Evolutionary conservation across 768 basidiomycete species (phyloP).

Genomic region (Omphalotus guepiniiformis): DNA sequence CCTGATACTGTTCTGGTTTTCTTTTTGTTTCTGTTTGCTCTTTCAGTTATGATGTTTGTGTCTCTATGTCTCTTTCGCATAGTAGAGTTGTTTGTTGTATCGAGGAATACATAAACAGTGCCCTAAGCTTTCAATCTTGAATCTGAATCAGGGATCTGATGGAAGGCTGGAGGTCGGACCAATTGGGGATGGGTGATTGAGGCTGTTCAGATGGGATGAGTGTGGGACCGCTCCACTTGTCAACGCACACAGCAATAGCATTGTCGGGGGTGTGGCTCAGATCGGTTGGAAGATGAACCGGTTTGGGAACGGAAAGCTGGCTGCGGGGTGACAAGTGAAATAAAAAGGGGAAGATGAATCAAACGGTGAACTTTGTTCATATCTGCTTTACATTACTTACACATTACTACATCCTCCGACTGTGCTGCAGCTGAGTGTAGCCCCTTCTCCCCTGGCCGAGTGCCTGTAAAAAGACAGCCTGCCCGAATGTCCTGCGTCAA

Average conservation of each 20-base stretch:
- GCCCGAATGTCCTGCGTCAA: conserved; percentile 13
- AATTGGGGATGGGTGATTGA: not conserved
- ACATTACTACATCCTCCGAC: not conserved
- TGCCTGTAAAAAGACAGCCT: not conserved
- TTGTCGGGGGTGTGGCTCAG: not conserved
- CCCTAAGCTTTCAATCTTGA: not conserved
- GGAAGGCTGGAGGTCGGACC: not conserved
- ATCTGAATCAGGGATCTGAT: not conserved
- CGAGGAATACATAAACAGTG: not conserved
- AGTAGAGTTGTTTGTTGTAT: conserved; percentile 1
- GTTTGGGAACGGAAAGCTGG: not conserved
- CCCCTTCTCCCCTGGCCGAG: not conserved
- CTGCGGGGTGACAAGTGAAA: not conserved
- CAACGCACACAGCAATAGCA: not conserved
- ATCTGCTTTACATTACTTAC: not conserved
- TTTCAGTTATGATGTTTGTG: conserved; percentile 16
- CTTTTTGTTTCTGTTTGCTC: conserved; percentile 10
- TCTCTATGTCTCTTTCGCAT: not conserved
- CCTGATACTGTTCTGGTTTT: not conserved
- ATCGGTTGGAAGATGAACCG: conserved; percentile 3
- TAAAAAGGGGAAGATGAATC: conserved; percentile 6
- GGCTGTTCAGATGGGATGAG: conserved; percentile 2
- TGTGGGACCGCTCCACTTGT: not conserved
- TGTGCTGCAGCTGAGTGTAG: not conserved
- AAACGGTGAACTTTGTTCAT: not conserved